Percentiles rank a stretch among this genome's conserved stretches.
Conservation (phyloP, 371 early-diverging fungal species). For the Cladochytrium tenue region DNA sequence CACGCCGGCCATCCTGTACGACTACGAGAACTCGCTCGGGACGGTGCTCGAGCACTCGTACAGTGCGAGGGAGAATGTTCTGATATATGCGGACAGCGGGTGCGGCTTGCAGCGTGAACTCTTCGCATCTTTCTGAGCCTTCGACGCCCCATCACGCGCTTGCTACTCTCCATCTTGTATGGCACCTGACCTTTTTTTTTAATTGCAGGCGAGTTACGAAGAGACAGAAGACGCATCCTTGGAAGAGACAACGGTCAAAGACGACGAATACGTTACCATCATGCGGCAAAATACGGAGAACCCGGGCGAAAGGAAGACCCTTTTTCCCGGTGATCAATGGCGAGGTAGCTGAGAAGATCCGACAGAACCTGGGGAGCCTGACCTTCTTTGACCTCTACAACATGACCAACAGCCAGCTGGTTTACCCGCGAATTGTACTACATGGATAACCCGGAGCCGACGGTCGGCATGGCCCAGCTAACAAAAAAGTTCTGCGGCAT, state of each 20-base stretch:
- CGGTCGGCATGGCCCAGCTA: constrained; percentile 26
- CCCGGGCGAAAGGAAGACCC: constrained; percentile 3
- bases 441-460: constrained; percentile 36
- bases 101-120: not conserved
- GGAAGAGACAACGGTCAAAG: constrained; percentile 18
- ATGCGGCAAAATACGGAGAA: constrained; percentile 6
- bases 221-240: constrained; percentile 29
- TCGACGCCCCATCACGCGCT: no score
- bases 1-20: constrained; percentile 37
- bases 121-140: not conserved
- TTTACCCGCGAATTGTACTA: constrained; percentile 38
- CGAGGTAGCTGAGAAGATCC: constrained; percentile 30
- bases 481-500: constrained; percentile 28
- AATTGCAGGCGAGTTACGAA: constrained; percentile 38
- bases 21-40: constrained; percentile 45
- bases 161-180: not conserved
- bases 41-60: constrained; percentile 46
- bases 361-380: constrained; percentile 44
- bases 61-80: constrained; percentile 18
- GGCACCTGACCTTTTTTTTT: constrained; percentile 24
- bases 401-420: constrained; percentile 31
- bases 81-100: constrained; percentile 13
- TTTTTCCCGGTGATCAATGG: constrained; percentile 33
- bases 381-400: constrained; percentile 48
- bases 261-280: constrained; percentile 34